Evolutionary conservation across 2,329 filamentous ascomycete species (phyloP).

Genomic region (Colletotrichum gigasporum): DNA sequence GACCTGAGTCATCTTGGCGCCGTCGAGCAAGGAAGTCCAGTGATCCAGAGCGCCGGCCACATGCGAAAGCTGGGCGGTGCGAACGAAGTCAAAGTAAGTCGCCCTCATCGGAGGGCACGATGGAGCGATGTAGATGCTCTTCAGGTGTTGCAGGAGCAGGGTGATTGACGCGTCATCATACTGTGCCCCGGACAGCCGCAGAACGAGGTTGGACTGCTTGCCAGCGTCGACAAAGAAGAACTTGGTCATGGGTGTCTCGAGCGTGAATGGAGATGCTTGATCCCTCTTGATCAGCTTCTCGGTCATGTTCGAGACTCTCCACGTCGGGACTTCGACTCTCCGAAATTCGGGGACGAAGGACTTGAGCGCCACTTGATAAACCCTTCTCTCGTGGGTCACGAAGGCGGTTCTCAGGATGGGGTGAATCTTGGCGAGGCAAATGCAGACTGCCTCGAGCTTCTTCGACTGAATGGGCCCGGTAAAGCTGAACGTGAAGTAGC

Average conservation of each 20-base stretch:
- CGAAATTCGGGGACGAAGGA: constrained; percentile 54
- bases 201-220: constrained; percentile 55
- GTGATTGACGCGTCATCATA: constrained; percentile 57
- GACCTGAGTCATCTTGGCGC: constrained; percentile 56
- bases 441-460: constrained; percentile 57
- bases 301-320: constrained; percentile 48
- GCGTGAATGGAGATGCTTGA: constrained; percentile 49
- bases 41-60: constrained; percentile 51
- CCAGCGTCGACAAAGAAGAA: constrained; percentile 61
- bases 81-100: constrained; percentile 58
- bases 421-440: constrained; percentile 53
- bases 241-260: constrained; percentile 55
- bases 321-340: constrained; percentile 50
- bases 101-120: constrained; percentile 46
- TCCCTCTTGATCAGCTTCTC: constrained; percentile 55
- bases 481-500: constrained; percentile 59
- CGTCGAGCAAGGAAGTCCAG: constrained; percentile 56
- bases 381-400: constrained; percentile 52
- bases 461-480: constrained; percentile 51
- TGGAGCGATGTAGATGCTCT: constrained; percentile 53
- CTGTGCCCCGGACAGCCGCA: constrained; percentile 60
- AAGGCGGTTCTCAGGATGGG: constrained; percentile 66
- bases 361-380: constrained; percentile 59
- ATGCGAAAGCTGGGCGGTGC: constrained; percentile 48
- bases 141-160: constrained; percentile 58